Conservation (phyloP, 805 yeast species). For the Metschnikowia drakensbergensis region DNA sequence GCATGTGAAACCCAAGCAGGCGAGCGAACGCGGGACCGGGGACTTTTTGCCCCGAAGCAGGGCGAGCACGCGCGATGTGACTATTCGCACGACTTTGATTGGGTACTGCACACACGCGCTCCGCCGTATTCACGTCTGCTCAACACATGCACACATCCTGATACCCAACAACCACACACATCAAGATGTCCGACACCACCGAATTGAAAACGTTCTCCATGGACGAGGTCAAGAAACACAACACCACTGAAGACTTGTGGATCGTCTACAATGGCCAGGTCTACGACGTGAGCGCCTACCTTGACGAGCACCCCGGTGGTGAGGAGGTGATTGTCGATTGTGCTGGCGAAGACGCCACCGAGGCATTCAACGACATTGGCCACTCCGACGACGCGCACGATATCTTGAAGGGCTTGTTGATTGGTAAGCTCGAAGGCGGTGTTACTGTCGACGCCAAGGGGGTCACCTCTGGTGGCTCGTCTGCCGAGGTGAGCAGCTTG, state of each 20-base stretch:
- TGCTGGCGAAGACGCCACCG: conserved; percentile 78
- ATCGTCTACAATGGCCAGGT: conserved; percentile 43
- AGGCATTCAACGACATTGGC: conserved; percentile 79
- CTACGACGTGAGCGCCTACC: conserved; percentile 38
- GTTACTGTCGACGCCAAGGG: conserved; percentile 29
- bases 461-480: conserved; percentile 8
- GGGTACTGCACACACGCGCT: conserved; percentile 14
- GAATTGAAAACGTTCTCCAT: conserved; percentile 48
- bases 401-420: conserved; percentile 57
- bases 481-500: conserved; percentile 15
- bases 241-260: conserved; percentile 41
- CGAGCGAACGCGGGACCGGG: neutral
- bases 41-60: neutral
- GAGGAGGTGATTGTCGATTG: conserved; percentile 73
- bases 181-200: conserved; percentile 14
- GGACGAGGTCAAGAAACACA: conserved; percentile 46
- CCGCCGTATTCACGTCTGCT: neutral
- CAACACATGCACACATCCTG: neutral
- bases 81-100: conserved; percentile 14
- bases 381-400: conserved; percentile 96
- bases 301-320: conserved; percentile 71
- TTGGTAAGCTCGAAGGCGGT: conserved; percentile 77
- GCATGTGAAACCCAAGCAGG: neutral
- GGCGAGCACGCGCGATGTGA: conserved; percentile 1
- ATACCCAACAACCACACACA: neutral